Evolutionary conservation across 2,329 filamentous ascomycete species (phyloP), one percentile per base, ranked within the genome.

Genomic region (Phoma herbarum): DNA sequence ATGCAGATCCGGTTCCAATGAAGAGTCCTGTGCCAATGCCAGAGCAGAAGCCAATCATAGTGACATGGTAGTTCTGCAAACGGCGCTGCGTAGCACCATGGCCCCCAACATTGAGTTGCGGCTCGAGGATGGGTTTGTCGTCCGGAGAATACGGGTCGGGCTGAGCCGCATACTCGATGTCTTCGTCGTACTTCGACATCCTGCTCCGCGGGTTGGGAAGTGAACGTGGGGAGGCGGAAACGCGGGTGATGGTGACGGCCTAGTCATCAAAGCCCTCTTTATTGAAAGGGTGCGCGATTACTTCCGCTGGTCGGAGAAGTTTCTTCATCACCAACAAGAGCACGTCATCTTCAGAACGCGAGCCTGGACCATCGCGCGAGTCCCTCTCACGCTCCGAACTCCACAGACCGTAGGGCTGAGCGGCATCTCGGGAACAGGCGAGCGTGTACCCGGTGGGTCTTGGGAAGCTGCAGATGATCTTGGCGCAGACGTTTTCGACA

Each of bases 31-130:
- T 65, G 1, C 65, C 65, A 11, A 68, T 68, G 1, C 64, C 64
- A 23, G 64, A 67, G 41, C 64, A 67, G 26, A 67, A 62, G 0
- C 64, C 64, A 48, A 67, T 67, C 64, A 67, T 67, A 2, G 64
- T 67, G 12, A 67, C 64, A 61, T 67, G 64, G 26, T 65, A 67
- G 6, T 67, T 52, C 22, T 61, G 46, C 14, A 67, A 42, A 2
- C 63, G 64, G 10, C 64, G 63, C 31, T 65, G 64, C 14, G 64
- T 67, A 1, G 63, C 63, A 16, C 63, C 64, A 43, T 67, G 64
- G 0, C 63, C 63, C 9, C 64, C 64, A 16, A 67, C 64, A 46
- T 65, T 64, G n/a, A 65, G 54, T 26, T 61, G 60, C 31, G 64
- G 62, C 44, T 65, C 62, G 26, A 65, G 59, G 8, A 67, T 67